Percentiles rank a stretch among this genome's conserved stretches.
Evolutionary conservation across 345 rosid genomes (phyloP).

Genomic region (Euphorbia tirucalli): DNA sequence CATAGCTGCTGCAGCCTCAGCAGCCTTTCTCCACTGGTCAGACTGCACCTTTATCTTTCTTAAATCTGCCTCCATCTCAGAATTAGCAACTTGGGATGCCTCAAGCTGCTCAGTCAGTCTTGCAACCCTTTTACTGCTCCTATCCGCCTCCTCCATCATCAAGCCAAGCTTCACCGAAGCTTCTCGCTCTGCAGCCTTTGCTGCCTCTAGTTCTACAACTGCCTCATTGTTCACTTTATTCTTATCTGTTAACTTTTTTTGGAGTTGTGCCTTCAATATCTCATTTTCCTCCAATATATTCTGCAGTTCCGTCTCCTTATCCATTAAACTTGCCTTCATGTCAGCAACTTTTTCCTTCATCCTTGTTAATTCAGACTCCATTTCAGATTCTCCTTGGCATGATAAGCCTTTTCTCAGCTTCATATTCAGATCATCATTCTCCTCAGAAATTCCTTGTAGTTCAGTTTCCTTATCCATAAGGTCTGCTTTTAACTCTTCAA

Average conservation of each 20-base stretch:
- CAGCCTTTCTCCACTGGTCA: constrained; percentile 98
- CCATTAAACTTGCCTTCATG: constrained; percentile 49
- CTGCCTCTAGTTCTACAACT: constrained; percentile 35
- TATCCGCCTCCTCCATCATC: constrained; percentile 56
- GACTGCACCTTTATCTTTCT: constrained; percentile 91
- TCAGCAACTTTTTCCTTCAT: constrained; percentile 44
- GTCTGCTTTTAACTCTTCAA: constrained; percentile 70
- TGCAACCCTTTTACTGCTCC: constrained; percentile 55
- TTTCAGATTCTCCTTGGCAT: constrained; percentile 28
- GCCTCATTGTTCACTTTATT: constrained; percentile 35
- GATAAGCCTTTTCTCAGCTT: constrained; percentile 38
- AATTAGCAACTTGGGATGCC: constrained; percentile 56
- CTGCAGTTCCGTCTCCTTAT: constrained; percentile 52
- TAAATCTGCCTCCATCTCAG: constrained; percentile 79
- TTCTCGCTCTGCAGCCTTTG: constrained; percentile 53
- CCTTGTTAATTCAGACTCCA: constrained; percentile 40
- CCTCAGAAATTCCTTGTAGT: constrained; percentile 69
- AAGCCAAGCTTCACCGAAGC: constrained; percentile 60
- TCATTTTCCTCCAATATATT: constrained; percentile 45
- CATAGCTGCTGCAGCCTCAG: constrained; percentile 89
- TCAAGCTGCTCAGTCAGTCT: constrained; percentile 60
- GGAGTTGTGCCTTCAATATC: constrained; percentile 45
- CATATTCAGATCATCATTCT: constrained; percentile 59
- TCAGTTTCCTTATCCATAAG: constrained; percentile 90
- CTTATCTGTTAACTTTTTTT: constrained; percentile 42